Evolutionary conservation across 106 monocot species (phyloP), one percentile per base, ranked within the genome.

Genomic region (Narthecium ossifragum): DNA sequence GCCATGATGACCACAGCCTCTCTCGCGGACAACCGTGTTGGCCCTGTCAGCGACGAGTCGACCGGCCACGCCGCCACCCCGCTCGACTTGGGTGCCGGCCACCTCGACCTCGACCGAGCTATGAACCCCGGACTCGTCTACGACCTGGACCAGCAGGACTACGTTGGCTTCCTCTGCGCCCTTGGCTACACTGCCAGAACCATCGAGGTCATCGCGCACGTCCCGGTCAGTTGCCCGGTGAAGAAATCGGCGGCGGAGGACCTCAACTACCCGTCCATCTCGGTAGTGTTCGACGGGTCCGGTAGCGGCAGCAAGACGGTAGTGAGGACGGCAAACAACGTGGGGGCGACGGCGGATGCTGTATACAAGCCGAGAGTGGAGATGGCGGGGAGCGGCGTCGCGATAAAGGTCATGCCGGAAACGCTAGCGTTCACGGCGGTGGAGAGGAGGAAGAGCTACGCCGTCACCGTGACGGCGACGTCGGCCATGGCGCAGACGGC

Each of bases 101-200:
- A 83, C 60, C 53, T 94, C 14, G 80, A 69, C 54, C 78, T 90
- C 11, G 75, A 69, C 30, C 64, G 66, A 26, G 90, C 94, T 13
- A 69, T 94, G 86, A 83, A 94, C 58, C 94, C 94, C 2, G 94
- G 94, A 4, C 67, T 94, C 13, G 80, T 94, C 41, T 94, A 90
- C 68, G 94, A 94, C 43, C 55, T 90, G 17, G 41, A 34, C 14
- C 68, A 72, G 18, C 18, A 59, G n/a, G 94, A 94, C 58, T 94
- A 94, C 70, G 58, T 94, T 29, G 34, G 67, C 25, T 94, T 83
- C 80, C 69, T 94, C 45, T 94, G 94, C 75, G 77, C 83, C 24
- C 57, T 90, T 17, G 94, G 86, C 0, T 94, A 90, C 73, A 71
- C 61, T 5, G 58, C 82, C 18, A 75, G 61, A 13, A 78, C 78